Base-by-base conservation (phyloP, 495 filamentous ascomycete genomes). In the Hypomontagnella monticulosa region DNA sequence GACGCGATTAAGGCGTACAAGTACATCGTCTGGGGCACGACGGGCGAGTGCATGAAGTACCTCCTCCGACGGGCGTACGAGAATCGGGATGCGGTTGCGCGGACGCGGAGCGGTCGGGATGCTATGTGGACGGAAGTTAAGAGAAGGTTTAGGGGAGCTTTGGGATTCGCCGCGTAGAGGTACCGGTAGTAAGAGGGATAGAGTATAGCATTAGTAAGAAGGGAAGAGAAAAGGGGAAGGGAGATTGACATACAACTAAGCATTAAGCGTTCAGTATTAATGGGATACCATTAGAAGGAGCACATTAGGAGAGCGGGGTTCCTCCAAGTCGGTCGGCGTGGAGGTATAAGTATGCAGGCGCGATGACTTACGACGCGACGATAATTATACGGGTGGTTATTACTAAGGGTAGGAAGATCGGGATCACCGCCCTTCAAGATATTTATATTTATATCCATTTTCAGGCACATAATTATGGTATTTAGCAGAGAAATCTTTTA, bases 21-120 rank as follows among this genome's bases (percentile, higher is more conserved):
- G 79, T 93, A 96, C 63, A 78, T 93, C 58, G 91, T 93, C 30
- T 99, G 94, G 94, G 94, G 94, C 4, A 90, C 88, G 1, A 93
- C 92, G 23, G 85, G 88, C 40, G 93, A 99, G 78, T 99, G 94
- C 78, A 88, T 97, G 87, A 94, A 93, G 66, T 99, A 96, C 75
- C 74, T 99, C 32, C 78, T 96, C 11, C 80, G 94, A 40, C 80
- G 94, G 40, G 94, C 93, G 32, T 81, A 95, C 47, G 94, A 99
- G 84, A 99, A 99, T 76, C 88, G 86, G 69, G 93, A 97, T 72
- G 92, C 95, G 14, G 89, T 94, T 48, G 80, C 85, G 46, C 80
- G 94, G 57, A 96, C 92, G 20, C 85, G 79, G 73, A 88, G 90
- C 48, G 92, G 90, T 9, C 83, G 88, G 69, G 75, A 87, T 55